A percentile compares a stretch with the other conserved stretches of the same genome.
These are phyloP conservation scores for Rhododendron williamsianum DNA, from an alignment of 148 eudicot genomes.

Conservation along the genomic window DNA sequence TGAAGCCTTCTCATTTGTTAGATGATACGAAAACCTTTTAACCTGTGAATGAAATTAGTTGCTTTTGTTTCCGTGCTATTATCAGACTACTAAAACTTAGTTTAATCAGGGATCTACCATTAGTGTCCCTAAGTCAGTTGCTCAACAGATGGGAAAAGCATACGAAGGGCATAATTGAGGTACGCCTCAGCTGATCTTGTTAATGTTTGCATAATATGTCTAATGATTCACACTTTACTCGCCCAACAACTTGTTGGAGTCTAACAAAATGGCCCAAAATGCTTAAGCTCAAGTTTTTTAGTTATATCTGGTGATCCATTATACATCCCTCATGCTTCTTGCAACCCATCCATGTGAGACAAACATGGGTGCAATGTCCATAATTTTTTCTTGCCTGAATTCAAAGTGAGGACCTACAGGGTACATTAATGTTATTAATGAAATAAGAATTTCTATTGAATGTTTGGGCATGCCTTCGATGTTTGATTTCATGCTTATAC, in stretches of 20 bases:
- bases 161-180: slow-evolving; percentile 56
- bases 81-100: slow-evolving; percentile 14
- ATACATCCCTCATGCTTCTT: not conserved
- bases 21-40: not conserved
- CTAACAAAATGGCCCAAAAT: not conserved
- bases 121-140: slow-evolving; percentile 47
- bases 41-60: slow-evolving; percentile 8
- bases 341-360: not conserved
- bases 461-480: not conserved
- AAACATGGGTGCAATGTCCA: not conserved
- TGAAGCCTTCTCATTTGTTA: not conserved
- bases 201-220: not conserved
- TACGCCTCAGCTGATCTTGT: slow-evolving; percentile 16
- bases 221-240: not conserved
- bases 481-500: not conserved
- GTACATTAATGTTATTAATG: not conserved
- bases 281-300: not conserved
- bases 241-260: not conserved
- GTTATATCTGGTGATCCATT: not conserved
- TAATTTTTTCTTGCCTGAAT: not conserved
- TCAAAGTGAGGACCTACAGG: not conserved
- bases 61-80: not conserved
- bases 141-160: slow-evolving; percentile 59
- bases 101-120: slow-evolving; percentile 59
- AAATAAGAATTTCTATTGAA: not conserved